These are phyloP conservation scores for Talaromyces rugulosus DNA, from an alignment of 2,329 filamentous ascomycete species.

Conservation along the genomic window DNA sequence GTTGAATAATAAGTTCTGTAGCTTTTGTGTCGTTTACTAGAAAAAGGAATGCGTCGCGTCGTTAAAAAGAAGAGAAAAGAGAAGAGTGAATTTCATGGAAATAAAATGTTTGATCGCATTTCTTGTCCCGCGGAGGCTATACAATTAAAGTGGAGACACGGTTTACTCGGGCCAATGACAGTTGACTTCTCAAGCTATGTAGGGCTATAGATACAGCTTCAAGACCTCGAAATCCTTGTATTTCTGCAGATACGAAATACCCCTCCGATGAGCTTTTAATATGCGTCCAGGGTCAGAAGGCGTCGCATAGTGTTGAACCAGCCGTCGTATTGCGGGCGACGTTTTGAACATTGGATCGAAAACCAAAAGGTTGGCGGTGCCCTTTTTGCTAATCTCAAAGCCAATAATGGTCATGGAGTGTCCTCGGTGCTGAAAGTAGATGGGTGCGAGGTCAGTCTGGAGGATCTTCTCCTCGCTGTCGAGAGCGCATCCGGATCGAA, in stretches of 20 bases:
- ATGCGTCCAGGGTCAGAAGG: conserved; percentile 49
- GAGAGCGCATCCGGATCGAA: conserved; percentile 49
- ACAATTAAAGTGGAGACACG: background rate
- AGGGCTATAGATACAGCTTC: conserved; percentile 44
- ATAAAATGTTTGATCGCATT: background rate
- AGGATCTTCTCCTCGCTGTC: conserved; percentile 59
- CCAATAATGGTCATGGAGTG: conserved; percentile 91
- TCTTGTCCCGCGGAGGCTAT: background rate
- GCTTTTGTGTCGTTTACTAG: background rate
- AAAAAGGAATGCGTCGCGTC: background rate
- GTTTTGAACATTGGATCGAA: conserved; percentile 85
- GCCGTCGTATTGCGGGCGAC: conserved; percentile 56
- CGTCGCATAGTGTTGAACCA: conserved; percentile 46
- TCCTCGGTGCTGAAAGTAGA: conserved; percentile 81
- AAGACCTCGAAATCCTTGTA: conserved; percentile 77
- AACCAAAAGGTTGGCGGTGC: conserved; percentile 67
- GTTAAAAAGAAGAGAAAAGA: background rate
- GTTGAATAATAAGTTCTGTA: background rate
- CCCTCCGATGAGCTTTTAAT: conserved; percentile 70
- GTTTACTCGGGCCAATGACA: background rate
- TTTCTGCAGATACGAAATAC: conserved; percentile 61
- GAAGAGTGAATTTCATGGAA: background rate
- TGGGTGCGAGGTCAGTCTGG: conserved; percentile 68
- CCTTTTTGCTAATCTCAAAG: conserved; percentile 65
- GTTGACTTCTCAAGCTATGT: background rate